Conservation (phyloP, 1,139 yeast species). For the Pichia sp. region DNA sequence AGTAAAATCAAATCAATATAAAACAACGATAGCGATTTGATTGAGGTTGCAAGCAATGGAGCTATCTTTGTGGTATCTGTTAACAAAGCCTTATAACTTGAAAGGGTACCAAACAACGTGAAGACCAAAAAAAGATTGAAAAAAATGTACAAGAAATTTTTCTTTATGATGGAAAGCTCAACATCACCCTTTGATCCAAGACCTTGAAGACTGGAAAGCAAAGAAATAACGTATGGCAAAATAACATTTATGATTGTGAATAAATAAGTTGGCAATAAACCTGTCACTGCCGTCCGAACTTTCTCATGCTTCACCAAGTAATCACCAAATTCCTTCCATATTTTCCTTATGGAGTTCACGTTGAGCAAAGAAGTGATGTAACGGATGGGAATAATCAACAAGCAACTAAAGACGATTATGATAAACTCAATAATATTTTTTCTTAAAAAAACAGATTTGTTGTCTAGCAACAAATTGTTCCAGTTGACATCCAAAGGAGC, state of each 20-base stretch:
- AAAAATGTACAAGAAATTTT: slow-evolving; percentile 80
- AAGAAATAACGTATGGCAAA: slow-evolving; percentile 73
- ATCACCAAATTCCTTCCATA: slow-evolving; percentile 71
- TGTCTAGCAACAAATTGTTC: slow-evolving; percentile 65
- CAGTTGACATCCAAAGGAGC: slow-evolving; percentile 85
- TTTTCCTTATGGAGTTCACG: slow-evolving; percentile 59
- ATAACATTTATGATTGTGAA: slow-evolving; percentile 70
- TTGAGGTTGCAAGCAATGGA: slow-evolving; percentile 66
- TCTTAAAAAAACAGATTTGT: slow-evolving; percentile 52
- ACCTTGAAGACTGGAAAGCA: slow-evolving; percentile 68
- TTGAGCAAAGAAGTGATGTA: slow-evolving; percentile 71
- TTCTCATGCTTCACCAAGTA: slow-evolving; percentile 53
- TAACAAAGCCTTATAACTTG: slow-evolving; percentile 60
- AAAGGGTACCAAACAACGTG: slow-evolving; percentile 73
- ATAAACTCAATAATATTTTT: slow-evolving; percentile 60
- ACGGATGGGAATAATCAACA: slow-evolving; percentile 70
- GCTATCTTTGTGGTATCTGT: slow-evolving; percentile 80
- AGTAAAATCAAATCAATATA: slow-evolving; percentile 78
- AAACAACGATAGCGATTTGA: slow-evolving; percentile 66
- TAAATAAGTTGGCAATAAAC: slow-evolving; percentile 70
- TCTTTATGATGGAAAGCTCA: slow-evolving; percentile 71
- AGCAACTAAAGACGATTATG: slow-evolving; percentile 60
- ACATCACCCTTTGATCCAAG: slow-evolving; percentile 75
- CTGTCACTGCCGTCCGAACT: slow-evolving; percentile 66
- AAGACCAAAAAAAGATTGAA: slow-evolving; percentile 81